A percentile compares a stretch with the other conserved stretches of the same genome.
These are phyloP conservation scores for Zygnema circumcarinatum DNA, from an alignment of 139 green algal species.

Conservation along the genomic window DNA sequence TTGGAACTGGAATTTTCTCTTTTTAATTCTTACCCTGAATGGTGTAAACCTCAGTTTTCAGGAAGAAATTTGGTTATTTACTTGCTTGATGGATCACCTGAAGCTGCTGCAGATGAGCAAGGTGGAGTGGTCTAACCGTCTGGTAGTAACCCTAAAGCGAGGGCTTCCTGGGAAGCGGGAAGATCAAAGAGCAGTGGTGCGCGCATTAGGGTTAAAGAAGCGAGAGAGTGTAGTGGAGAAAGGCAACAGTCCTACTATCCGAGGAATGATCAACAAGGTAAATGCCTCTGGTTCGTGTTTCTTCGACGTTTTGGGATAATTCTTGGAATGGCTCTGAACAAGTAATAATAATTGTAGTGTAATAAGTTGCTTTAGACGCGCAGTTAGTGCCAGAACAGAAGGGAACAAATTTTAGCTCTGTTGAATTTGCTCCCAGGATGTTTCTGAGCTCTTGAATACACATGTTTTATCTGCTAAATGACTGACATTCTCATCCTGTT, in stretches of 20 bases:
- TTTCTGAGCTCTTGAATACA: no score
- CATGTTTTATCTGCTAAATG: no score
- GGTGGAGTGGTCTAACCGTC: background rate
- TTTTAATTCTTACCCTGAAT: no score
- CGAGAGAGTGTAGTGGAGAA: slow-evolving; percentile 12
- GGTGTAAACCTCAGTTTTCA: no score
- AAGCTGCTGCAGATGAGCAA: slow-evolving; percentile 8
- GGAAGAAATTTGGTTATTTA: no score
- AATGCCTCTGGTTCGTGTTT: background rate
- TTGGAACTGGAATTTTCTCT: no score
- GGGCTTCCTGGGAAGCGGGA: slow-evolving; percentile 13
- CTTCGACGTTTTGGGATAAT: background rate
- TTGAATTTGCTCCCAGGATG: background rate
- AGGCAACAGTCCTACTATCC: background rate
- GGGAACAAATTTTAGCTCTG: background rate
- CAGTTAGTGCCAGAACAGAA: no score
- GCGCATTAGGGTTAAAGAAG: background rate
- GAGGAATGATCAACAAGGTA: slow-evolving; percentile 25
- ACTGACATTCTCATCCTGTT: background rate
- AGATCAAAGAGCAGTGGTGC: background rate
- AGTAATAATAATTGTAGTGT: no score
- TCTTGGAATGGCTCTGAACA: no score
- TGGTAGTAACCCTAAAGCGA: slow-evolving; percentile 8
- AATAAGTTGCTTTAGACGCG: no score
- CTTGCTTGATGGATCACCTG: no score